Evolutionary conservation across 208 protist genomes (phyloP), one percentile per base, ranked within the genome.

Genomic region (Trypanosoma conorhini): DNA sequence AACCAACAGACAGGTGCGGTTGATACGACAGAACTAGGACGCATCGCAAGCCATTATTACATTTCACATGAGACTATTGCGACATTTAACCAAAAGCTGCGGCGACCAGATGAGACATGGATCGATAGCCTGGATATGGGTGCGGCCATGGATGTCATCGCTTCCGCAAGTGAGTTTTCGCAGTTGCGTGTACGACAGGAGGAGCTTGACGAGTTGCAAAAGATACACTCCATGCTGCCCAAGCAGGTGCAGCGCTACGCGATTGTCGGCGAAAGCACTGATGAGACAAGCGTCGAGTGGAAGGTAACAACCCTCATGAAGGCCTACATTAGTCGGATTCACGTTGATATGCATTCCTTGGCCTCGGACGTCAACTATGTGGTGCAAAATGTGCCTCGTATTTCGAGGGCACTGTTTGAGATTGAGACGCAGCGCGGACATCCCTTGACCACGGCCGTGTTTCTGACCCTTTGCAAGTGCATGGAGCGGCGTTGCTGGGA

Each of bases 1-100:
- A 99, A 99, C 86, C 73, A 94, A 35, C 90, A 97, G 62, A 98
- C 89, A 3, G 98, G 98, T n/a, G 88, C 81, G 13, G 87, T 99
- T 10, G 87, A 99, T 78, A 74, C 87, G 15, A 99, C 98, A 19
- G 96, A 99, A 72, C 70, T 99, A 4, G 99, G 99, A 8, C 87
- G 98, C 38, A 94, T 99, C 44, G 98, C 98, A 5, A 97, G 89
- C 56, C 94, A 99, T 85, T 99, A 98, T 79, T 99, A 99, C 82
- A 91, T 99, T 70, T 89, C 91, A 21, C 82, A 98, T 76, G 90
- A 98, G 70, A 98, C 97, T 19, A 98, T 99, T 57, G 83, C 85
- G 70, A 89, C 90, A 17, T 99, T 99, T 76, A 98, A 99, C 76
- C 80, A 98, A 62, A 93, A 90, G 72, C 91, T 96, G 89, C 82